A percentile compares a stretch with the other conserved stretches of the same genome.
phyloP scores from a whole-genome alignment of 305 asterid genomes.

The Withania somnifera region DNA sequence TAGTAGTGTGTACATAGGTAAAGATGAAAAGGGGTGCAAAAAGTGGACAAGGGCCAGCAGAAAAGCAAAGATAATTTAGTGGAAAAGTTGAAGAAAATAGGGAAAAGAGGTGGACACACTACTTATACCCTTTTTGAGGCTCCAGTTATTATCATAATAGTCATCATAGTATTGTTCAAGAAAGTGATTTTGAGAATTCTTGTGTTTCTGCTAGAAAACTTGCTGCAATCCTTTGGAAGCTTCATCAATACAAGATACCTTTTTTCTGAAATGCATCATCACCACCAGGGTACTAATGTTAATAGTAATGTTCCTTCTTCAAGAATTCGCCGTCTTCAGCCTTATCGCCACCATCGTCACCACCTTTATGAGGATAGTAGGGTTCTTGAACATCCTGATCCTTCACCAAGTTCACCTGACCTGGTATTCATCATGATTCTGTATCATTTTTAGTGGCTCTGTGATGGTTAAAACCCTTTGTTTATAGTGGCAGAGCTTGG shows the following conservation, averaged over 20 bases:
- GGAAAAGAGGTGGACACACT: constrained; percentile 67
- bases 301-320: constrained; percentile 23
- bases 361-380: constrained; percentile 28
- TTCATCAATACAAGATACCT: constrained; percentile 39
- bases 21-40: constrained; percentile 29
- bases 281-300: constrained; percentile 28
- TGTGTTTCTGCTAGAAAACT: constrained; percentile 72
- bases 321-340: constrained; percentile 56
- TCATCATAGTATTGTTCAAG: not conserved
- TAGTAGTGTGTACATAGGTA: constrained; percentile 9
- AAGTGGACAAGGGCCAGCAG: constrained; percentile 57
- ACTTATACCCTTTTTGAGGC: constrained; percentile 63
- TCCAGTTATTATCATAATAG: constrained; percentile 12
- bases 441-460: not conserved
- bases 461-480: not conserved
- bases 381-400: constrained; percentile 42
- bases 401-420: constrained; percentile 60
- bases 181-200: constrained; percentile 18
- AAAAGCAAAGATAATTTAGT: constrained; percentile 61
- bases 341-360: constrained; percentile 24
- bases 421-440: constrained; percentile 28
- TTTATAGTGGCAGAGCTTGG: not conserved
- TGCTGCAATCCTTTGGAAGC: constrained; percentile 78
- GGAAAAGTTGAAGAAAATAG: constrained; percentile 76
- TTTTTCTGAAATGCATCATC: constrained; percentile 47